A percentile compares a stretch with the other conserved stretches of the same genome.
Conservation (phyloP, 2,329 filamentous ascomycete genomes). For the Capronia americana region DNA sequence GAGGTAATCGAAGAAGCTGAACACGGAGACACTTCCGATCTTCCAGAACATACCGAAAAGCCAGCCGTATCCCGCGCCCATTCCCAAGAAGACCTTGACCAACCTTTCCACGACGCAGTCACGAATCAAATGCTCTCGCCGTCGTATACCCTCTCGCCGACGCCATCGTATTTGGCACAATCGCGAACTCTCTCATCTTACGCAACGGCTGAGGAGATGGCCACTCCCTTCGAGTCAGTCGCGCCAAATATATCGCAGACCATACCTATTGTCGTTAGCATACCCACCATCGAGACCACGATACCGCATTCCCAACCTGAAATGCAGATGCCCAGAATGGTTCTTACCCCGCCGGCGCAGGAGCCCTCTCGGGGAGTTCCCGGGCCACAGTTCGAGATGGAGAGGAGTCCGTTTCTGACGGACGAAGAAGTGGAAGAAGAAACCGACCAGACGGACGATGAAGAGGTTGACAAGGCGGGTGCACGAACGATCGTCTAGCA, state of each 20-base stretch:
- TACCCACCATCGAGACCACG: neutral
- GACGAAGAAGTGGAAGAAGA: slow-evolving; percentile 36
- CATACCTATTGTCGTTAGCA: neutral
- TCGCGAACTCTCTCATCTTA: slow-evolving; percentile 11
- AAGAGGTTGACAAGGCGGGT: neutral
- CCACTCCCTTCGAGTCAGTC: slow-evolving; percentile 5
- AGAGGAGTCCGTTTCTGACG: slow-evolving; percentile 39
- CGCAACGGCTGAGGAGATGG: slow-evolving; percentile 7
- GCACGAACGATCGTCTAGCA: neutral
- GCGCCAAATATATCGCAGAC: neutral
- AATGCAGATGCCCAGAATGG: slow-evolving; percentile 20
- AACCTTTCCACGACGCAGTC: slow-evolving; percentile 30
- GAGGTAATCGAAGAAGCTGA: slow-evolving; percentile 3
- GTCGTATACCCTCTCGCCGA: slow-evolving; percentile 10
- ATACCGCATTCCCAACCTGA: neutral
- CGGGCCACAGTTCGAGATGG: slow-evolving; percentile 35
- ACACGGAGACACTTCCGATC: neutral
- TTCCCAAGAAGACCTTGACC: slow-evolving; percentile 27
- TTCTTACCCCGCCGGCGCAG: slow-evolving; percentile 38
- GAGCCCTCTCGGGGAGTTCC: slow-evolving; percentile 36
- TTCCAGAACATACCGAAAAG: neutral
- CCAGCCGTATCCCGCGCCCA: slow-evolving; percentile 14
- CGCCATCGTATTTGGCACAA: slow-evolving; percentile 10
- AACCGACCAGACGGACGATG: slow-evolving; percentile 4
- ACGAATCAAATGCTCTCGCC: slow-evolving; percentile 16